Base-by-base conservation (phyloP, 2,329 filamentous ascomycete species). In the Colletotrichum sublineola region DNA sequence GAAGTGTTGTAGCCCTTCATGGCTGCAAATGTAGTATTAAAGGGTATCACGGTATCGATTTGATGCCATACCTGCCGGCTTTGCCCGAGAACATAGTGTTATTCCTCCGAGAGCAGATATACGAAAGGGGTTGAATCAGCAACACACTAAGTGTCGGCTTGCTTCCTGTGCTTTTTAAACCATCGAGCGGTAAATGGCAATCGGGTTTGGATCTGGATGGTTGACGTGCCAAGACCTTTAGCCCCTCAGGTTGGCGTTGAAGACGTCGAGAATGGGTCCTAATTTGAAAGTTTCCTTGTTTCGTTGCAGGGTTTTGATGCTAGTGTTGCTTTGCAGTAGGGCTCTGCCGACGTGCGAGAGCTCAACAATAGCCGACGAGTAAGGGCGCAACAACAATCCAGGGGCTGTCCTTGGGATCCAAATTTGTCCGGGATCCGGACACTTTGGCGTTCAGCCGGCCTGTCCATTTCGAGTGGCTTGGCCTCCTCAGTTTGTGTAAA, bases 1-100 rank as follows among this genome's bases (percentile, higher is more conserved):
- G 77, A 80, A 48, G 72, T 40, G 55, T 12, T 36, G 46, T 42
- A 44, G 33, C 46, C 64, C 18, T 56, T 61, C 69, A 72, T 72
- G 55, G 4, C 31, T 24, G 53, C 1, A 38, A 9, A 48, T 24
- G 24, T 24, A 40, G 11, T n/a, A 7, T 18, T 42, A n/a, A 31
- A 36, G 14, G 15, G 29, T 58, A 40, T 68, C 44, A 57, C 15
- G 33, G 9, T 56, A 33, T 63, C 44, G 33, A 40, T 29, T 52
- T 40, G 44, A 52, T 31, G 68, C 63, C 64, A 58, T 71, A 33
- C 64, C 68, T 58, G 64, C 64, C 68, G 64, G 58, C 58, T 44
- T 18, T 46, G 33, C 33, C 52, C 50, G n/a, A 53, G 46, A 24
- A 20, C 20, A 29, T 11, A 15, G 11, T 50, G 20, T 33, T 38